phyloP scores from a whole-genome alignment of 2,329 filamentous ascomycete genomes.

The Penicillium sp. region DNA sequence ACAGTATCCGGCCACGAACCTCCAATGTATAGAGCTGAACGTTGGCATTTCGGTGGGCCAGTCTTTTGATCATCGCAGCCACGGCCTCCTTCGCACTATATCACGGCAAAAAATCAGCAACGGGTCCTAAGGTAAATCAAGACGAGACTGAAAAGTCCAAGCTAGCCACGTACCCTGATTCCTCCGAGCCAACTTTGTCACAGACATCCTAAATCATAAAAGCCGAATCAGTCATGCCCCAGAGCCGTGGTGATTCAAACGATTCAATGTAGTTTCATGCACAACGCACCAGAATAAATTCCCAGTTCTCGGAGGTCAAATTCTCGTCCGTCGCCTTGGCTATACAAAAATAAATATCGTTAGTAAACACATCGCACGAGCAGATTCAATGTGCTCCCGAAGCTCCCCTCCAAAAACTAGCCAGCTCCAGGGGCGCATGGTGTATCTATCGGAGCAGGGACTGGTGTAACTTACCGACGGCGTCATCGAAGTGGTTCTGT shows the following conservation, averaged over 20 bases:
- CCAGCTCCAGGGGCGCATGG: not conserved
- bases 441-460: not conserved
- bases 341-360: slow-evolving; percentile 37
- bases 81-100: slow-evolving; percentile 74
- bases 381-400: not conserved
- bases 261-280: not conserved
- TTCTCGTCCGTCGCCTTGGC: slow-evolving; percentile 95
- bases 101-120: slow-evolving; percentile 16
- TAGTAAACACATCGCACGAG: slow-evolving; percentile 19
- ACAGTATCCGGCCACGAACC: slow-evolving; percentile 46
- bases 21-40: slow-evolving; percentile 94
- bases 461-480: slow-evolving; percentile 56
- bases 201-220: slow-evolving; percentile 54
- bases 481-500: slow-evolving; percentile 69
- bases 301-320: slow-evolving; percentile 81
- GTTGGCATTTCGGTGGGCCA: slow-evolving; percentile 92
- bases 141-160: not conserved
- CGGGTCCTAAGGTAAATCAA: not conserved
- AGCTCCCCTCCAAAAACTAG: not conserved
- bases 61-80: slow-evolving; percentile 83
- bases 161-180: slow-evolving; percentile 45
- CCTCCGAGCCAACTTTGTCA: slow-evolving; percentile 56
- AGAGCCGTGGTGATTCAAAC: not conserved
- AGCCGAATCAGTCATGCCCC: slow-evolving; percentile 12
- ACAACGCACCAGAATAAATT: slow-evolving; percentile 60